Percentiles rank a stretch among this genome's conserved stretches.
Evolutionary conservation across 768 basidiomycete species (phyloP).

Genomic region (Kwoniella pini): DNA sequence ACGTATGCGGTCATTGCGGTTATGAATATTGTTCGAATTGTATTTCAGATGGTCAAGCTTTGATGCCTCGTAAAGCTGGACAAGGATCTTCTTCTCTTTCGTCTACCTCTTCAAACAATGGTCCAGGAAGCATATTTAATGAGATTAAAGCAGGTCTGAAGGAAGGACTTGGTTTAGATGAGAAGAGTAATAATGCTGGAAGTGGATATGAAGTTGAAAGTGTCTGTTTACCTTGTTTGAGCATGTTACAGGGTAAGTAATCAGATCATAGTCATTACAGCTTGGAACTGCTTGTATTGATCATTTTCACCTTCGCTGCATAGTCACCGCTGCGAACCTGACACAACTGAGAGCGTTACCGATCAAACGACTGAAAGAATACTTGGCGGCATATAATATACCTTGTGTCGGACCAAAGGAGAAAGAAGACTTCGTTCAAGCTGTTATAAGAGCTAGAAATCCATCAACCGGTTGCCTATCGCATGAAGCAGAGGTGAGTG

Average conservation of each 20-base stretch:
- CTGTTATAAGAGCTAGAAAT: slow-evolving; percentile 46
- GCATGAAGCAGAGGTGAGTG: slow-evolving; percentile 50
- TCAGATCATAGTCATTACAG: too few species aligned
- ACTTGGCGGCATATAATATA: slow-evolving; percentile 49
- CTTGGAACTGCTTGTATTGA: neutral
- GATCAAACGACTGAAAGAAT: slow-evolving; percentile 52
- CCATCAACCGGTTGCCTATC: slow-evolving; percentile 46
- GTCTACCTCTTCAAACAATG: neutral
- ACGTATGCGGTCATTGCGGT: slow-evolving; percentile 52
- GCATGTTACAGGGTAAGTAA: slow-evolving; percentile 51
- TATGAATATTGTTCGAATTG: slow-evolving; percentile 52
- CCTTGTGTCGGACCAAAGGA: slow-evolving; percentile 44
- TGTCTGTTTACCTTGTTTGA: slow-evolving; percentile 48
- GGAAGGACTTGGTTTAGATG: slow-evolving; percentile 33
- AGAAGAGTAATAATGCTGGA: slow-evolving; percentile 16
- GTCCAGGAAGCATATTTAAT: slow-evolving; percentile 13
- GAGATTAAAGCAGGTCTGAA: slow-evolving; percentile 33
- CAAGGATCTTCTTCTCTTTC: slow-evolving; percentile 4
- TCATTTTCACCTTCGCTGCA: neutral
- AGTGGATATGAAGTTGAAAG: slow-evolving; percentile 51
- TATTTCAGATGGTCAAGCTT: slow-evolving; percentile 47
- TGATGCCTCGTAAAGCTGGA: slow-evolving; percentile 47
- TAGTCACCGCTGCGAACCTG: slow-evolving; percentile 48
- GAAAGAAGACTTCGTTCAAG: slow-evolving; percentile 55
- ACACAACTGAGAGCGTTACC: slow-evolving; percentile 43